Evolutionary conservation across 2,329 filamentous ascomycete species (phyloP), one percentile per base, ranked within the genome.

Genomic region (Phaeosphaeria sp.): DNA sequence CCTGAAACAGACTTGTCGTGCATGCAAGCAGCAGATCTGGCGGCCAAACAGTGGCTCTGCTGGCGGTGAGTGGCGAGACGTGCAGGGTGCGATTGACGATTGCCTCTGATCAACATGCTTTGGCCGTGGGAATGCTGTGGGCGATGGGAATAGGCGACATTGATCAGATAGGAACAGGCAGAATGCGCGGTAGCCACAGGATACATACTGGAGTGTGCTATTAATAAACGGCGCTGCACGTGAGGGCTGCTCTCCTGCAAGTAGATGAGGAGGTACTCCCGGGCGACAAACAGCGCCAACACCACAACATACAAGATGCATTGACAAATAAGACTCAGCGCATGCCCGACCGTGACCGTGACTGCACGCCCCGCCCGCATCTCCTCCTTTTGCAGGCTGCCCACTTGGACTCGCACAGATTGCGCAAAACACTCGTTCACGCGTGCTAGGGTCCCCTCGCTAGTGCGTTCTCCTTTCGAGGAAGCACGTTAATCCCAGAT

Each of bases 11-110:
- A n/a, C 18, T 36, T 33, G 22, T 44, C 8, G 36, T 51, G 39
- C 49, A 42, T 24, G 24, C 18, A 39, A 30, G 43, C 43, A 53
- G 44, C 51, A 53, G 51, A 47, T 53, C 44, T 48, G 46, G 51
- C 51, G 39, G 60, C 65, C 63, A 65, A 25, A 64, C 64, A 46
- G 64, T 40, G 20, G 47, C 33, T 24, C 58, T 55, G 45, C 25
- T 17, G 33, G 53, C 53, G 47, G 48, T 51, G 53, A 47, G 27
- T 47, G 53, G 48, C 53, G n/a, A 55, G 47, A 30, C 39, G 53
- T 24, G 51, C 43, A 55, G 49, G 22, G 21, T 27, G 22, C 47
- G 25, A 44, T 44, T 39, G 45, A 46, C 59, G 48, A 46, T 63
- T 64, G 65, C 65, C 48, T 48, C 39, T 47, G 39, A 21, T 48